phyloP scores from a whole-genome alignment of 78 protist genomes.

The Dictyostelium brefeldianum region DNA sequence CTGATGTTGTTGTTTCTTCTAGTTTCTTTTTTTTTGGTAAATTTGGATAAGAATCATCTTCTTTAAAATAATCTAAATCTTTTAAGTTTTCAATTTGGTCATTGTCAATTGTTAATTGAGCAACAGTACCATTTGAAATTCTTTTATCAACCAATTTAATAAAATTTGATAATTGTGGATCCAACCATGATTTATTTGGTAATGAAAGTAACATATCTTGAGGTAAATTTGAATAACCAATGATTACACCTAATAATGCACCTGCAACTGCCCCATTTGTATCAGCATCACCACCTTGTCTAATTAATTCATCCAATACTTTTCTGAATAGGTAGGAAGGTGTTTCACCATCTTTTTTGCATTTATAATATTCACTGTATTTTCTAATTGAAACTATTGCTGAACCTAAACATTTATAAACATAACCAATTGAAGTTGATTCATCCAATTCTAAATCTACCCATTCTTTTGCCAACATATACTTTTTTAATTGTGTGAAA shows the following conservation, averaged over 20 bases:
- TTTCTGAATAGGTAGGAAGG: conserved; percentile 4
- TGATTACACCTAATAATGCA: conserved; percentile 71
- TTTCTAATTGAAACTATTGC: conserved; percentile 59
- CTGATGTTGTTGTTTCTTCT: too few species aligned
- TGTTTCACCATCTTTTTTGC: not conserved
- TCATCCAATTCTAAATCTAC: conserved; percentile 66
- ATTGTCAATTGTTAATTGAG: not conserved
- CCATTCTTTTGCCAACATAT: conserved; percentile 34
- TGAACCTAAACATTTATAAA: conserved; percentile 80
- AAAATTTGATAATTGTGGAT: not conserved
- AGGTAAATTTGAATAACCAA: conserved; percentile 83
- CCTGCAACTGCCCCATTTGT: conserved; percentile 84
- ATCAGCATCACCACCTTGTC: conserved; percentile 84
- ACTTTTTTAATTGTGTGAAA: not conserved
- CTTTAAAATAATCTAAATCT: not conserved
- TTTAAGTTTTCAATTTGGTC: not conserved
- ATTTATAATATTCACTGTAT: not conserved
- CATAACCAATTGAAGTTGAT: conserved; percentile 65
- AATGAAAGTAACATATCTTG: conserved; percentile 64
- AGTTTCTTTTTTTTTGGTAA: too few species aligned
- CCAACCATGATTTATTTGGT: conserved; percentile 70
- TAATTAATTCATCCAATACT: conserved; percentile 41
- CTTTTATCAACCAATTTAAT: not conserved
- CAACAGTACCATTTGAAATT: not conserved
- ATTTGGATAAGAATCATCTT: not conserved